Percentiles rank a stretch among this genome's conserved stretches.
These are phyloP conservation scores for Cutaneotrichosporon spelunceum DNA, from an alignment of 1,284 basidiomycete species.

Conservation along the genomic window DNA sequence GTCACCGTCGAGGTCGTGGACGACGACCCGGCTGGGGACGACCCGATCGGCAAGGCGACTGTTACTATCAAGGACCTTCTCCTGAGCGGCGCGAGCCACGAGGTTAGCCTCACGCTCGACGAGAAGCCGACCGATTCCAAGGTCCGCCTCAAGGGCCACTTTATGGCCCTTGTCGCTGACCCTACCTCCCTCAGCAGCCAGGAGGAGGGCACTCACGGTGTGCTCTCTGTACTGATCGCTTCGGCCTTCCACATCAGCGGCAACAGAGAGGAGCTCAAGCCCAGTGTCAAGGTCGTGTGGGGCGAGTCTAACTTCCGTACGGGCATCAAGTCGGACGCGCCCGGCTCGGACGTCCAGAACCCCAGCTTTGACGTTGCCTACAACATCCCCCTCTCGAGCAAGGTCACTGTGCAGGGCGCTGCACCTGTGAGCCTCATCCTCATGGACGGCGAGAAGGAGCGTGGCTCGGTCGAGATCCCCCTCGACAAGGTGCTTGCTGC, in stretches of 20 bases:
- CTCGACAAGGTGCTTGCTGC: conserved; percentile 14
- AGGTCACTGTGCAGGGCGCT: conserved; percentile 10
- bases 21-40: conserved; percentile 13
- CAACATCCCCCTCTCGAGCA: conserved; percentile 11
- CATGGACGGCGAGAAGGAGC: conserved; percentile 20
- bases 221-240: conserved; percentile 19
- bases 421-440: conserved; percentile 13
- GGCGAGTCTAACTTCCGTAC: conserved; percentile 18
- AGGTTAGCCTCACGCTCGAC: conserved; percentile 10
- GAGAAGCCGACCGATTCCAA: conserved; percentile 5
- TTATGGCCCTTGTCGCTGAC: conserved; percentile 19
- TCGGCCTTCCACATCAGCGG: conserved; percentile 10
- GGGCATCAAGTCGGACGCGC: conserved; percentile 15
- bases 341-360: conserved; percentile 21
- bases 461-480: conserved; percentile 9
- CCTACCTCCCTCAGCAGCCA: conserved; percentile 11
- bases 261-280: conserved; percentile 17
- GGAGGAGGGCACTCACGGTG: conserved; percentile 15
- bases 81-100: conserved; percentile 4
- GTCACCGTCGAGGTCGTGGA: conserved; percentile 12
- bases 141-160: conserved; percentile 12
- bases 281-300: conserved; percentile 20
- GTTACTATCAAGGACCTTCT: conserved; percentile 15
- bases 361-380: conserved; percentile 16
- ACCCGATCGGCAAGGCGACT: conserved; percentile 10